Base-by-base conservation (phyloP, 2,329 filamentous ascomycete genomes). In the Daldinia eschscholtzii region DNA sequence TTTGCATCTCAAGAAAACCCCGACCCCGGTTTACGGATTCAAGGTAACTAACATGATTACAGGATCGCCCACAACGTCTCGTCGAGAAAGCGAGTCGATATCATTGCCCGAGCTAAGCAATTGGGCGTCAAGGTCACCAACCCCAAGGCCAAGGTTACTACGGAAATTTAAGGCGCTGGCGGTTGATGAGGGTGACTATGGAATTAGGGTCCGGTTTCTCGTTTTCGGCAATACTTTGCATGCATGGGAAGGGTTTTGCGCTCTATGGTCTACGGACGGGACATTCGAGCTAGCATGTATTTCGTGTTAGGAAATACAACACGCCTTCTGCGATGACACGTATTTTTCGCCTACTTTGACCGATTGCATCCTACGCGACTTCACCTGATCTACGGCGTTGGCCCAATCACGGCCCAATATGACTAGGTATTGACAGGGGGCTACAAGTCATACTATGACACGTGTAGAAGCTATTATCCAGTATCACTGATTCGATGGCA, bases 101-200 rank as follows among this genome's bases (percentile, higher is more conserved):
- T 99, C 86, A 91, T 99, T 80, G 89, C 93, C 81, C 93, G 95
- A 84, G 96, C 96, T 76, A 98, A 98, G 93, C 92, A 97, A 86
- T 88, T 99, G 81, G 93, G 94, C 82, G 96, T 99, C 84, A 99
- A 99, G 93, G 95, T 99, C 84, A 99, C 96, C 83, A 99, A 99
- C 90, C 85, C 93, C 86, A 97, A 98, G 93, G 96, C 94, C 82
- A 97, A 95, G 90, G 92, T 99, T 84, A 97, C 95, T 80, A 97
- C 94, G 79, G 96, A 99, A 91, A 87, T 91, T 80, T 92, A 90
- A 89, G 81, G 68, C 68, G 60, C 37, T 58, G 70, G 64, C 70
- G 72, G 71, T 64, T 73, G 72, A 58, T 64, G 30, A 42, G 61
- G 72, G 72, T 72, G 72, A 74, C 69, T 70, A 71, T 67, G 68